A percentile compares a stretch with the other conserved stretches of the same genome.
Evolutionary conservation across 805 yeast species (phyloP).

Genomic region (Saccharomyces mikatae): DNA sequence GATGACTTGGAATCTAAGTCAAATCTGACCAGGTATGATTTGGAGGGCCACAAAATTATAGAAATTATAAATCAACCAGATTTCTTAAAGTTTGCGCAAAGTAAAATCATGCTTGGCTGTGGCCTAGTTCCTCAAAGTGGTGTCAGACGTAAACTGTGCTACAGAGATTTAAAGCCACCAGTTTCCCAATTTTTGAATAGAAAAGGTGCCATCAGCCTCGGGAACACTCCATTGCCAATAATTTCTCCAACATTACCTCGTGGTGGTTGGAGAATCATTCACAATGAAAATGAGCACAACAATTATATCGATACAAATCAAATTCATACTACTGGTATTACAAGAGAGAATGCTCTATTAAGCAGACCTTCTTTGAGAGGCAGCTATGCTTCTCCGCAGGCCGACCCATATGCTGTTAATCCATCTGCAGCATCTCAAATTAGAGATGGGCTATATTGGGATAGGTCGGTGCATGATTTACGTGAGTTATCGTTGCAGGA

Average conservation of each 20-base stretch:
- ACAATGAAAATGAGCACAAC: constrained; percentile 15
- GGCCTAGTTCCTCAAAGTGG: constrained; percentile 26
- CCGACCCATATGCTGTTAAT: not conserved
- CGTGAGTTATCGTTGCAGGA: constrained; percentile 4
- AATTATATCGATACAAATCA: not conserved
- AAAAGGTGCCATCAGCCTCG: constrained; percentile 24
- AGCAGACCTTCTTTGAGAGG: not conserved
- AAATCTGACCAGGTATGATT: constrained; percentile 49
- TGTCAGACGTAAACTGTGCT: constrained; percentile 21
- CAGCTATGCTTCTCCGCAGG: not conserved
- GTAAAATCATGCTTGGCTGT: constrained; percentile 34
- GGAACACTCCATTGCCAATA: constrained; percentile 17
- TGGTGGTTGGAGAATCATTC: constrained; percentile 30
- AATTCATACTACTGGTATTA: not conserved
- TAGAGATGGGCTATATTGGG: constrained; percentile 28
- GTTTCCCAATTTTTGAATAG: constrained; percentile 28
- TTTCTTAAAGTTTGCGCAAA: constrained; percentile 34
- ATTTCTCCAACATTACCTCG: constrained; percentile 26
- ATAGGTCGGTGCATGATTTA: constrained; percentile 25
- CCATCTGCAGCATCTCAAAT: not conserved
- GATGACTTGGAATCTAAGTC: constrained; percentile 29
- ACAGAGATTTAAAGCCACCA: constrained; percentile 29
- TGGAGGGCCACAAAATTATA: constrained; percentile 53
- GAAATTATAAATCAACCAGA: constrained; percentile 34
- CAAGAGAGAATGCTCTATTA: not conserved